Conservation (phyloP, 2,329 filamentous ascomycete species). For the Paramyrothecium sp. region DNA sequence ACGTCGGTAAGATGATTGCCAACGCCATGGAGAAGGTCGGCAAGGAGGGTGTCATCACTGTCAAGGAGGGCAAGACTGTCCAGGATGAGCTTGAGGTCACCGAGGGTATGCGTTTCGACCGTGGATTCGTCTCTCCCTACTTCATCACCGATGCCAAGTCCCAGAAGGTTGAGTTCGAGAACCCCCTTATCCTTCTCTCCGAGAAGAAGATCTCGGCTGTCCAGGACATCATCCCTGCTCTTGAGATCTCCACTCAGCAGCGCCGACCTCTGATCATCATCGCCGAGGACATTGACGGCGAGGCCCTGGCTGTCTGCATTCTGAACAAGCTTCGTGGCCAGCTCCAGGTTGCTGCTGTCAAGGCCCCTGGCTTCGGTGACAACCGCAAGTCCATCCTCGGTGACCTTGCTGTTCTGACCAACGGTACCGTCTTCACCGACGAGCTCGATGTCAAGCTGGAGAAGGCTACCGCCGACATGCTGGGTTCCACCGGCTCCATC, state of each 20-base stretch:
- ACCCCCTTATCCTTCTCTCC: conserved; percentile 95
- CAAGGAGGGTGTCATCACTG: conserved; percentile 99
- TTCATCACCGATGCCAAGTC: conserved; percentile 99
- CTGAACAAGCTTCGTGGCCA: conserved; percentile 99
- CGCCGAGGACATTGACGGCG: conserved; percentile 97
- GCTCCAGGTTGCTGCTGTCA: conserved; percentile 97
- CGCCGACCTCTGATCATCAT: conserved; percentile 97
- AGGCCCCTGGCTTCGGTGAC: conserved; percentile 98
- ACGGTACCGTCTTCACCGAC: conserved; percentile 95
- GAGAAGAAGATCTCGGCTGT: conserved; percentile 99
- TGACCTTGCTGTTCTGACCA: conserved; percentile 92
- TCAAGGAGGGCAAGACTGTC: conserved; percentile 99
- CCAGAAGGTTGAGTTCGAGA: conserved; percentile 99
- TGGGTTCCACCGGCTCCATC: conserved; percentile 95
- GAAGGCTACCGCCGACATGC: conserved; percentile 93
- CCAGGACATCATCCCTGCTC: conserved; percentile 96
- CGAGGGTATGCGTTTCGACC: conserved; percentile 99
- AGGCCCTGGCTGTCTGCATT: conserved; percentile 97
- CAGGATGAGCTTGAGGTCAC: conserved; percentile 97
- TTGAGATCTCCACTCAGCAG: conserved; percentile 93
- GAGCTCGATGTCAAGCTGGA: conserved; percentile 99
- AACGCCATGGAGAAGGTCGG: conserved; percentile 99
- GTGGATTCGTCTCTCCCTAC: conserved; percentile 97
- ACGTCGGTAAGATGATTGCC: conserved; percentile 93
- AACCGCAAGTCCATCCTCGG: conserved; percentile 99